phyloP scores from a whole-genome alignment of 441 rosid species.

The Populus trichocarpa region DNA sequence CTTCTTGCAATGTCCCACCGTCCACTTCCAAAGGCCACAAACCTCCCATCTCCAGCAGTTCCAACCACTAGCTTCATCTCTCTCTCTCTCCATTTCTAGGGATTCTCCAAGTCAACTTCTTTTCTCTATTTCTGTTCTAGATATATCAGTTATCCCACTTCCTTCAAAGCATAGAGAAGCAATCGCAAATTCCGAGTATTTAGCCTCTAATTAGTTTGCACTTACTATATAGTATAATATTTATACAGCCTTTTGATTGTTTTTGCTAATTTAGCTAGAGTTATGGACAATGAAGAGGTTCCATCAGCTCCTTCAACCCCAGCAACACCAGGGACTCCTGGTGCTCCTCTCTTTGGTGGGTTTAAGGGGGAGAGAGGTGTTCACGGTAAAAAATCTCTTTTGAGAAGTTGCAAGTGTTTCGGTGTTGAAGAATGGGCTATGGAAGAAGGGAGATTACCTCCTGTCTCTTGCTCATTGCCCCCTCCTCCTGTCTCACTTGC shows the following conservation, averaged over 20 bases:
- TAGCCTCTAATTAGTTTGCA: not conserved
- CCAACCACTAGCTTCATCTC: slow-evolving; percentile 14
- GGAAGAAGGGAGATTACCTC: slow-evolving; percentile 78
- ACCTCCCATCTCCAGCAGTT: slow-evolving; percentile 12
- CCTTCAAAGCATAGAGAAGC: slow-evolving; percentile 9
- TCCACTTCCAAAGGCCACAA: slow-evolving; percentile 15
- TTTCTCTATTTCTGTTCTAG: slow-evolving; percentile 9
- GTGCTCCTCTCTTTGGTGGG: slow-evolving; percentile 85
- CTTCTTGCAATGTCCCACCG: slow-evolving; percentile 18
- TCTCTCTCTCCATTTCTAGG: slow-evolving; percentile 8
- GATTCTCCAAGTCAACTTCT: slow-evolving; percentile 35
- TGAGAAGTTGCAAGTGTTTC: slow-evolving; percentile 66
- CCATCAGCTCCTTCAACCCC: slow-evolving; percentile 81
- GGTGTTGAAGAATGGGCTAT: slow-evolving; percentile 67
- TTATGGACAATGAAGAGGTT: slow-evolving; percentile 63
- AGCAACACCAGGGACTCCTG: slow-evolving; percentile 82
- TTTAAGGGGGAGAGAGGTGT: slow-evolving; percentile 38
- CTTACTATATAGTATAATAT: not conserved
- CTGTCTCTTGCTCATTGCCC: slow-evolving; percentile 62
- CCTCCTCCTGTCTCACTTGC: slow-evolving; percentile 70
- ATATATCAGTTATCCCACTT: slow-evolving; percentile 19
- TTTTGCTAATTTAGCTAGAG: not conserved
- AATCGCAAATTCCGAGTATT: not conserved
- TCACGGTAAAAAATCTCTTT: slow-evolving; percentile 50
- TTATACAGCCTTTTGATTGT: not conserved